These are phyloP conservation scores for Fibroporia radiculosa DNA, from an alignment of 768 basidiomycete species.

Conservation along the genomic window DNA sequence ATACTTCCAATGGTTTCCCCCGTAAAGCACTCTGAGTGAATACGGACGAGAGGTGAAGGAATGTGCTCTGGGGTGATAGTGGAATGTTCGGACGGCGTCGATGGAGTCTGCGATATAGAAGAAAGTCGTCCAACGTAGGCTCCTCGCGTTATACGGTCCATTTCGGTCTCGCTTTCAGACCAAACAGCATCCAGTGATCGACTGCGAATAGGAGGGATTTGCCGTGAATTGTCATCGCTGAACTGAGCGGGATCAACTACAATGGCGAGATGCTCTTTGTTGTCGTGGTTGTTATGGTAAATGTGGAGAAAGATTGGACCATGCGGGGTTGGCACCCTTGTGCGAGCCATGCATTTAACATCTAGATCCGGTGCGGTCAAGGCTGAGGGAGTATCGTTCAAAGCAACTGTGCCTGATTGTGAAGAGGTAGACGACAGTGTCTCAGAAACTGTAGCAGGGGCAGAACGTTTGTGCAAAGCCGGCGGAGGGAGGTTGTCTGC, in stretches of 20 bases:
- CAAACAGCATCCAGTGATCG: conserved; percentile 76
- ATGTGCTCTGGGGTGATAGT: conserved; percentile 23
- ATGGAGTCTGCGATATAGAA: conserved; percentile 34
- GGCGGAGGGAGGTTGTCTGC: conserved; percentile 29
- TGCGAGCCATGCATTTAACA: conserved; percentile 93
- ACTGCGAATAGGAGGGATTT: conserved; percentile 62
- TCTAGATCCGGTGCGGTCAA: conserved; percentile 31
- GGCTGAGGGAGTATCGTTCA: neutral
- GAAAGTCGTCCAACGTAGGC: conserved; percentile 86
- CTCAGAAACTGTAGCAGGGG: conserved; percentile 8
- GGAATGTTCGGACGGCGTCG: conserved; percentile 19
- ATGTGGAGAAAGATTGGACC: conserved; percentile 90
- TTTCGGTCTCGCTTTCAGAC: conserved; percentile 80
- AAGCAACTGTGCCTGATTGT: conserved; percentile 17
- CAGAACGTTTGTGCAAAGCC: conserved; percentile 28
- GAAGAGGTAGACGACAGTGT: conserved; percentile 18
- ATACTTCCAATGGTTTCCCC: conserved; percentile 97
- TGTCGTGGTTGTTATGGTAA: conserved; percentile 89
- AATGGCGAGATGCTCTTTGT: conserved; percentile 93
- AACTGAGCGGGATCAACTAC: conserved; percentile 90
- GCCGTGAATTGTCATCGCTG: conserved; percentile 30
- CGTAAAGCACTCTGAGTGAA: conserved; percentile 98
- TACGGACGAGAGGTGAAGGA: conserved; percentile 80
- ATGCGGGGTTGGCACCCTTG: conserved; percentile 94
- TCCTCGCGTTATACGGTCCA: conserved; percentile 88